A percentile compares a stretch with the other conserved stretches of the same genome.
These are phyloP conservation scores for Penicillium sp. DNA, from an alignment of 2,329 filamentous ascomycete genomes.

Conservation along the genomic window DNA sequence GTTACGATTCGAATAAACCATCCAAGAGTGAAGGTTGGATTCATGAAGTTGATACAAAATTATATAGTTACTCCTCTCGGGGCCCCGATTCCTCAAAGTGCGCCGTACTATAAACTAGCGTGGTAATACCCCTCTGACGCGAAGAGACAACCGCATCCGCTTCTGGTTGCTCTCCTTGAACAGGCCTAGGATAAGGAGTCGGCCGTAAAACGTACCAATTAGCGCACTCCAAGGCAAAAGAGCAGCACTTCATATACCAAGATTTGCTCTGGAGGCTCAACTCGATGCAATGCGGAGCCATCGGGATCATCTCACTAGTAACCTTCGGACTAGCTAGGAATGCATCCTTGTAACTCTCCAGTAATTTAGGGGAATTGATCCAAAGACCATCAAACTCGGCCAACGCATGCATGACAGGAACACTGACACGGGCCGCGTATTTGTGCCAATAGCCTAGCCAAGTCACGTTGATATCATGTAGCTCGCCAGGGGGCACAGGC, in stretches of 20 bases:
- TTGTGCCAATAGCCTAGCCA: conserved; percentile 6
- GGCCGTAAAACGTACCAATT: neutral
- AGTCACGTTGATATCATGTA: conserved; percentile 6
- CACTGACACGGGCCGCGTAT: conserved; percentile 6
- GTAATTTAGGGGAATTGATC: neutral
- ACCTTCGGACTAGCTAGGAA: conserved; percentile 5
- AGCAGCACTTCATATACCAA: conserved; percentile 7
- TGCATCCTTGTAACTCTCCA: conserved; percentile 4
- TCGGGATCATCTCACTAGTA: neutral
- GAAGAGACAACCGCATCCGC: too few relatives aligned
- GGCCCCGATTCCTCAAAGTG: too few relatives aligned
- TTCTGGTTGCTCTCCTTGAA: too few relatives aligned
- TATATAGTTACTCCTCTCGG: too few relatives aligned
- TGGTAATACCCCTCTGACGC: too few relatives aligned
- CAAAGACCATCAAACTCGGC: conserved; percentile 11
- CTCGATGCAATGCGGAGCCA: conserved; percentile 11
- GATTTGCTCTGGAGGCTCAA: conserved; percentile 4
- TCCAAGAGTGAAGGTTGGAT: too few relatives aligned
- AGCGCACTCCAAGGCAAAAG: conserved; percentile 11
- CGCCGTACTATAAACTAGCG: too few relatives aligned
- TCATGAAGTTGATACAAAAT: too few relatives aligned
- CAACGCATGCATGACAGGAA: conserved; percentile 12
- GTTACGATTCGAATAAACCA: too few relatives aligned
- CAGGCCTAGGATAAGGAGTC: too few relatives aligned
- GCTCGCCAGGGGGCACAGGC: conserved; percentile 4